Conservation (phyloP, 2,329 filamentous ascomycete genomes). For the Fusarium gaditjirri region DNA sequence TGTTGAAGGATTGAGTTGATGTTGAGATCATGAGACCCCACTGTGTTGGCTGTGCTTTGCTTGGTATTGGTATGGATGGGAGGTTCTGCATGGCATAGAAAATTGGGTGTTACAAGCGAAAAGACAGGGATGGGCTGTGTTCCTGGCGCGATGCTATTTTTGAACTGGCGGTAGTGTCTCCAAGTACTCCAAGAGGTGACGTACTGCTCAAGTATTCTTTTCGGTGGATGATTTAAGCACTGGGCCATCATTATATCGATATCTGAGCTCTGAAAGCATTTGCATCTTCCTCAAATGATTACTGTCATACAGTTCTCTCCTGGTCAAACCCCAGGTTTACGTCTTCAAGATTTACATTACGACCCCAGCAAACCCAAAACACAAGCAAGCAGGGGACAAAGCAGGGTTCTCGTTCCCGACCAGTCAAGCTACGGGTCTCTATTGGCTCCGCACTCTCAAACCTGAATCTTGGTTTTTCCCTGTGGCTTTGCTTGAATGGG, state of each 20-base stretch:
- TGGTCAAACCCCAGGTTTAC: conserved; percentile 14
- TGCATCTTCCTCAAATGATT: not conserved
- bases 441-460: conserved; percentile 23
- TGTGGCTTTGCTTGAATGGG: conserved; percentile 3
- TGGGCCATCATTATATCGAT: not conserved
- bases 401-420: conserved; percentile 10
- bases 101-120: conserved; percentile 13
- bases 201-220: not conserved
- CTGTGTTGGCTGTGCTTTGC: conserved; percentile 17
- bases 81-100: conserved; percentile 9
- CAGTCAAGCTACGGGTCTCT: conserved; percentile 8
- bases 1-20: not conserved
- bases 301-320: not conserved
- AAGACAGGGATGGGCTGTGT: conserved; percentile 14
- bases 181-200: not conserved
- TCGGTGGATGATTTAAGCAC: not conserved
- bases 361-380: conserved; percentile 25
- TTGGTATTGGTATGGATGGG: not conserved
- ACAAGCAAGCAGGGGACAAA: conserved; percentile 15
- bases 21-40: conserved; percentile 9
- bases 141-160: conserved; percentile 32
- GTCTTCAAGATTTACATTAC: not conserved
- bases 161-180: conserved; percentile 9
- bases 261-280: too few species aligned
- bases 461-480: conserved; percentile 25